Base-by-base conservation (phyloP, 768 basidiomycete genomes). In the Mycena vitilis region DNA sequence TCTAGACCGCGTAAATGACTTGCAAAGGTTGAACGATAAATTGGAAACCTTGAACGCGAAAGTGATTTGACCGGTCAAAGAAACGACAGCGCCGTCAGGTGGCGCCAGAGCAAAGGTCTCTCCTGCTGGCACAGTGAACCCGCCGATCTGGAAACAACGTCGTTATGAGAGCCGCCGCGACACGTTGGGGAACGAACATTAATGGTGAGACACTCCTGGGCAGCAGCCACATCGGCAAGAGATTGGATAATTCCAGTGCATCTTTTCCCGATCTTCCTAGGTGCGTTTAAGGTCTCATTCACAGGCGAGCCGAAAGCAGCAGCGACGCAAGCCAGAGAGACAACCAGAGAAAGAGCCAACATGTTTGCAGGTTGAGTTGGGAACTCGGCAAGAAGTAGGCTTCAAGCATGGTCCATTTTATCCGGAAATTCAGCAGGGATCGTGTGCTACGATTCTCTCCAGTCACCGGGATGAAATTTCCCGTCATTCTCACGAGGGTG, bases 41-140 rank as follows among this genome's bases (percentile, higher is more conserved):
- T 22, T 15, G 30, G 30, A 30, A 2, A 71, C 66, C 62, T 47
- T 15, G 66, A 68, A 23, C 1, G 49, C 57, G 34, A 71, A 71
- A 0, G 70, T 68, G 42, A 71, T 63, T 36, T 63, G 55, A 15
- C 70, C 70, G 10, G 65, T 71, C n/a, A 71, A 18, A 1, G 66
- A 63, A 10, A 71, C 58, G 7, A 63, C 57, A 8, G 70, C 70
- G 16, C 58, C 62, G 51, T 71, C 70, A 7, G 70, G 70, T 11
- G 70, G 66, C 1, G 66, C 49, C 37, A 71, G 45, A 2, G 66
- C 62, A 47, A 71, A 71, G 12, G 70, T 71, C 25, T 48, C 4
- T 4, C 67, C 62, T 22, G 67, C 62, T 1, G 62, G 67, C 2
- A 68, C 62, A 4, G 62, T 68, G 45, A 68, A 68, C 5, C 67